Conservation (phyloP, 2,329 filamentous ascomycete genomes). For the Cladorrhinum sp. region DNA sequence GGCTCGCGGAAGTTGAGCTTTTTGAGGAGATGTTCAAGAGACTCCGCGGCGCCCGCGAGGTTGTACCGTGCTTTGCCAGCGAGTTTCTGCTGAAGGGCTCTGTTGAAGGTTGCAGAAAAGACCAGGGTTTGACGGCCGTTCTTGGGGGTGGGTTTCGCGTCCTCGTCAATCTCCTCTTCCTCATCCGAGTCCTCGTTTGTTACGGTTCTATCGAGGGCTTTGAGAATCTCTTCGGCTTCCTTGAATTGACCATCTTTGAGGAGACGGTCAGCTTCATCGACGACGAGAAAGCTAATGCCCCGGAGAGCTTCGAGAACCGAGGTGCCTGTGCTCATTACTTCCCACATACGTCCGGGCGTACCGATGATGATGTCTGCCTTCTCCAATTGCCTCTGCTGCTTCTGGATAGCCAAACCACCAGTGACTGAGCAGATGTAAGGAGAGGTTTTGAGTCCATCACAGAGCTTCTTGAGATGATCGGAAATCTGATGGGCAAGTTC, state of each 20-base stretch:
- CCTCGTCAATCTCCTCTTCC: slow-evolving; percentile 23
- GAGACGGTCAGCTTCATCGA: slow-evolving; percentile 91
- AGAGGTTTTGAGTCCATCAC: slow-evolving; percentile 55
- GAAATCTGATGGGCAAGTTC: slow-evolving; percentile 91
- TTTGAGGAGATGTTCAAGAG: slow-evolving; percentile 88
- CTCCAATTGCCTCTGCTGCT: slow-evolving; percentile 81
- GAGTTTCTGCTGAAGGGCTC: slow-evolving; percentile 85
- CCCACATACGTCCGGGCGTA: slow-evolving; percentile 91
- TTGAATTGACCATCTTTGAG: slow-evolving; percentile 94
- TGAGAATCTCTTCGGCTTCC: slow-evolving; percentile 84
- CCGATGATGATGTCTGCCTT: slow-evolving; percentile 90
- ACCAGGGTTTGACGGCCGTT: slow-evolving; percentile 77
- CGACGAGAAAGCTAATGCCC: slow-evolving; percentile 74
- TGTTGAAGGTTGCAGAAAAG: slow-evolving; percentile 95
- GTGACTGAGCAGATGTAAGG: slow-evolving; percentile 85
- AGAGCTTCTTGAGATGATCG: slow-evolving; percentile 75
- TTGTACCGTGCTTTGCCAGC: slow-evolving; percentile 70
- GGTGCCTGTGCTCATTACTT: slow-evolving; percentile 75
- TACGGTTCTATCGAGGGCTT: slow-evolving; percentile 70
- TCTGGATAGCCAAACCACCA: slow-evolving; percentile 88
- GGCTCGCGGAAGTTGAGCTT: slow-evolving; percentile 84
- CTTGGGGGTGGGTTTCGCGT: slow-evolving; percentile 20
- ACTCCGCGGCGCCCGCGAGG: slow-evolving; percentile 69
- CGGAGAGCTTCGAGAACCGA: slow-evolving; percentile 69
- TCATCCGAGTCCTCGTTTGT: slow-evolving; percentile 55